Percentiles rank a stretch among this genome's conserved stretches.
phyloP scores from a whole-genome alignment of 2,329 filamentous ascomycete genomes.

The Pseudocercospora cruenta region DNA sequence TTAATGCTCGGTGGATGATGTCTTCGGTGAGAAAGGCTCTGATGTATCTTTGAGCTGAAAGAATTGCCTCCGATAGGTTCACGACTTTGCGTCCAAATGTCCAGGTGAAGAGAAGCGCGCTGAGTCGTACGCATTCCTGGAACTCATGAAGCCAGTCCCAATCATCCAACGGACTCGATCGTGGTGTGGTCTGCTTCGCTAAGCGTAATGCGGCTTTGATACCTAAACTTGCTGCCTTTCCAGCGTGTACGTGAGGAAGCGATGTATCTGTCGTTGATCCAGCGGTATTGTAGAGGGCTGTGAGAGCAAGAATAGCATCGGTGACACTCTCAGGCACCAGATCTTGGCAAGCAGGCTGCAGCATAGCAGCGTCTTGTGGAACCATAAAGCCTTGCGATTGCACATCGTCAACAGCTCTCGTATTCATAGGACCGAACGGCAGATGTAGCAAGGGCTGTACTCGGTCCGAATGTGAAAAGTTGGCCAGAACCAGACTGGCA shows the following conservation, averaged over 20 bases:
- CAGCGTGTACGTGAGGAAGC: conserved; percentile 21
- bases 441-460: conserved; percentile 18
- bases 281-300: conserved; percentile 21
- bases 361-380: conserved; percentile 14
- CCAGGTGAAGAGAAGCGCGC: conserved; percentile 23
- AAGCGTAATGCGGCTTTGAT: conserved; percentile 23
- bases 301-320: conserved; percentile 24
- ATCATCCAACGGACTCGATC: conserved; percentile 8
- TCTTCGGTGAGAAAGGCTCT: conserved; percentile 10
- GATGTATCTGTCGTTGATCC: conserved; percentile 1
- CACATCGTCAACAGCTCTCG: conserved; percentile 19
- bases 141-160: conserved; percentile 20
- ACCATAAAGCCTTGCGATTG: conserved; percentile 16
- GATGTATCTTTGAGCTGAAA: conserved; percentile 17
- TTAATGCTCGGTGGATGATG: conserved; percentile 11
- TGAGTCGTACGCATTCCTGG: conserved; percentile 19
- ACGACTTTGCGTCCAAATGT: conserved; percentile 21
- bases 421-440: conserved; percentile 18
- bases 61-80: conserved; percentile 16
- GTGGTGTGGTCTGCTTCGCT: conserved; percentile 15
- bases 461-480: conserved; percentile 15
- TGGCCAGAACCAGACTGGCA: conserved; percentile 22
- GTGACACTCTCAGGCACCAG: conserved; percentile 8
- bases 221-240: conserved; percentile 17
- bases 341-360: conserved; percentile 10